Evolutionary conservation across 257 asterid genomes (phyloP).

Genomic region (Oldenlandia corymbosa): DNA sequence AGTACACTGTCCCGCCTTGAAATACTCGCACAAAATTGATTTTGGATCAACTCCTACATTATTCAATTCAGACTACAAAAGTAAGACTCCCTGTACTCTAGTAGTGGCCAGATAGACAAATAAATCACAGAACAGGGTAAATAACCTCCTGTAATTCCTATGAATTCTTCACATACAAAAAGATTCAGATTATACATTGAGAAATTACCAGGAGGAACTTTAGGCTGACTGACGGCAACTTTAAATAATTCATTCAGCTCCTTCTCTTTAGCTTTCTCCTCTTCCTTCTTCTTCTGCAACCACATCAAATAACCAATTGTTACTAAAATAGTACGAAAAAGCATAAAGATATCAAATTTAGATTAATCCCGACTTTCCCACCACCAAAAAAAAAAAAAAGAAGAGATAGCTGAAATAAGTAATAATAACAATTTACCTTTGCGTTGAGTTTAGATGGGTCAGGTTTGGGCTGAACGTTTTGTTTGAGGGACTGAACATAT

Average conservation of each 20-base stretch:
- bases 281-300: conserved; percentile 95
- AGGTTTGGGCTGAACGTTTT: conserved; percentile 65
- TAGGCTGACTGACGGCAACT: conserved; percentile 89
- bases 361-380: background rate
- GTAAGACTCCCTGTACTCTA: background rate
- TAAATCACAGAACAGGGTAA: background rate
- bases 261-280: conserved; percentile 84
- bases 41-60: conserved; percentile 87
- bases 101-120: too few relatives aligned
- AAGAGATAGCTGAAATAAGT: background rate
- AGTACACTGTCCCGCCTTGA: conserved; percentile 78
- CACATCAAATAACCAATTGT: conserved; percentile 5
- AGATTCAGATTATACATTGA: background rate
- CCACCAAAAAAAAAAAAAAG: background rate
- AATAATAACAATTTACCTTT: conserved; percentile 38
- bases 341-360: background rate
- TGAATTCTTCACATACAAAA: background rate
- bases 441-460: conserved; percentile 59
- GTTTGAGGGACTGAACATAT: conserved; percentile 78
- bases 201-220: conserved; percentile 79
- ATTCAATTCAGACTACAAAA: background rate
- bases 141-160: background rate
- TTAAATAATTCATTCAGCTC: conserved; percentile 82
- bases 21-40: conserved; percentile 78
- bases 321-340: background rate